Base-by-base conservation (phyloP, 257 asterid genomes). In the Lavandula angustifolia region DNA sequence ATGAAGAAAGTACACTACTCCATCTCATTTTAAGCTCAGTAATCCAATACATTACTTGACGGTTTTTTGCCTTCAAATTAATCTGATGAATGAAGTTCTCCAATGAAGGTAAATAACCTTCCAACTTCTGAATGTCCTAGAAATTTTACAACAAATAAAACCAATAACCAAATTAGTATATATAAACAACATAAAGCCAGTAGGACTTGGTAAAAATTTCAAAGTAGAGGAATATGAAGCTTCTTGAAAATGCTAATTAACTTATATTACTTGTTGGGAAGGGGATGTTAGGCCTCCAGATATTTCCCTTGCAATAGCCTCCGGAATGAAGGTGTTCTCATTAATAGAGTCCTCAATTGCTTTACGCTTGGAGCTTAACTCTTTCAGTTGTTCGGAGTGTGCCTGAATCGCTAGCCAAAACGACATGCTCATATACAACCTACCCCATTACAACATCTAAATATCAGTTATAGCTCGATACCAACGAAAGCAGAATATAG, bases 241-340 rank as follows among this genome's bases (percentile, higher is more conserved):
- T 41, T 37, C 53, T 43, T 53, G 3, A 22, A 62, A 73, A 40
- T 10, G 13, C 1, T 35, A 52, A 47, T 22, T 22, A 17, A 17
- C n/a, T 16, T 52, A 3, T 13, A 41, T 38, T 67, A 84, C 92
- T 88, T 72, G 84, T 52, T 78, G 81, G 64, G 72, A 71, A 57
- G 79, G 87, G 35, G 87, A 85, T 17, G 94, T 83, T 34, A 83
- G 79, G 1, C 88, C 96, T 56, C 96, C 89, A 1, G 94, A 85
- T 79, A 88, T 83, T 81, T 85, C 94, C 71, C 91, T 80, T 2
- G 94, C 94, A 68, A 79, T 76, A 59, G 91, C 91, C 29, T 80
- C 87, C 1, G 96, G 75, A 42, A 80, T 33, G 59, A 50, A 70
- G 74, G 74, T 74, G 72, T 71, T 80, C 13, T 72, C 74, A 16